Evolutionary conservation across 805 yeast species (phyloP).

Genomic region (Metschnikowia cerradonensis): DNA sequence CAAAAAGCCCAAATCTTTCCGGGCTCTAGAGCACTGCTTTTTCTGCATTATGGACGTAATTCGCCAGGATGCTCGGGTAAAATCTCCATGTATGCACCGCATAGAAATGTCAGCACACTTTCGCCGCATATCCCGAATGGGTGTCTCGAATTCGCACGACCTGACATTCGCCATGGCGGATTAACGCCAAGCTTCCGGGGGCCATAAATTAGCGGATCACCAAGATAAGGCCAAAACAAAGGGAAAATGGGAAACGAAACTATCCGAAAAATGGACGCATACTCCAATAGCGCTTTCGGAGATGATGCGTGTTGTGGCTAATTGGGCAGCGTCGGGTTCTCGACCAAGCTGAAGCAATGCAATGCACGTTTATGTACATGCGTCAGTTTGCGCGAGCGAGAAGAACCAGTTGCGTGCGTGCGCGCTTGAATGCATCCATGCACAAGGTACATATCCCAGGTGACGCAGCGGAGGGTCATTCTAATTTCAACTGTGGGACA

Average conservation of each 20-base stretch:
- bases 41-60: not conserved
- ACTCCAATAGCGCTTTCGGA: too few species aligned
- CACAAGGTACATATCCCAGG: not conserved
- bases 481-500: slow-evolving; percentile 5
- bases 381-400: not conserved
- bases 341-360: not conserved
- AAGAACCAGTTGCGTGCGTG: not conserved
- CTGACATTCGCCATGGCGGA: not conserved
- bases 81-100: not conserved
- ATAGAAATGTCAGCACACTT: not conserved
- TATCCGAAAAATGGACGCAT: too few species aligned
- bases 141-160: not conserved
- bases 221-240: not conserved
- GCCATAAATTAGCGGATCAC: too few species aligned
- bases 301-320: not conserved
- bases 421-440: not conserved
- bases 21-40: not conserved
- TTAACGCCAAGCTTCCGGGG: not conserved
- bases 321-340: not conserved
- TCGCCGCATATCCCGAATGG: not conserved
- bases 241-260: not conserved
- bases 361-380: not conserved
- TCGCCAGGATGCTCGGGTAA: not conserved
- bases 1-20: not conserved
- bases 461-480: slow-evolving; percentile 12